Percentiles rank a stretch among this genome's conserved stretches.
These are phyloP conservation scores for Dichotomocladium elegans DNA, from an alignment of 371 early-diverging fungal species.

Conservation along the genomic window DNA sequence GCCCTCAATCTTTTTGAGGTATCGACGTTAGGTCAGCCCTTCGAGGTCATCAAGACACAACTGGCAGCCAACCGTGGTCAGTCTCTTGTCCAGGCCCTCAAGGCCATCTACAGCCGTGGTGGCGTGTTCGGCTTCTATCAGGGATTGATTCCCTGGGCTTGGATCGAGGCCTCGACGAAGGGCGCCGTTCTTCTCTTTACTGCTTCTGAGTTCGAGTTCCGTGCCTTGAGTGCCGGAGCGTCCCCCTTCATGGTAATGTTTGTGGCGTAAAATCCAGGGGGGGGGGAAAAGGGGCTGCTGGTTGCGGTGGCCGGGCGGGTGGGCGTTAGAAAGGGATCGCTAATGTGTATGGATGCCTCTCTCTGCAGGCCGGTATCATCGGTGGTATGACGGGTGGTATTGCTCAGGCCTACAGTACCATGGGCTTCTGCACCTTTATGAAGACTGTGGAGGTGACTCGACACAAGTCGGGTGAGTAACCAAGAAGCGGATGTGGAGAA, in stretches of 20 bases:
- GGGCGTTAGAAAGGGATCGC: too few species aligned
- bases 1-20: slow-evolving; percentile 79
- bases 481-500: neutral
- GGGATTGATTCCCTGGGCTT: slow-evolving; percentile 85
- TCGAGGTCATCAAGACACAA: slow-evolving; percentile 89
- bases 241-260: slow-evolving; percentile 49
- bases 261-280: neutral
- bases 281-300: neutral
- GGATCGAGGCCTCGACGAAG: slow-evolving; percentile 92
- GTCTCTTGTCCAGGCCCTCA: slow-evolving; percentile 56
- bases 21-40: slow-evolving; percentile 87
- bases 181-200: slow-evolving; percentile 94
- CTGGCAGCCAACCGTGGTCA: slow-evolving; percentile 84
- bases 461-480: slow-evolving; percentile 72
- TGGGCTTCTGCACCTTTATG: slow-evolving; percentile 99
- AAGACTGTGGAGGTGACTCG: slow-evolving; percentile 98
- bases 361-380: slow-evolving; percentile 69
- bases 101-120: slow-evolving; percentile 72
- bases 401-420: slow-evolving; percentile 92
- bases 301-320: neutral
- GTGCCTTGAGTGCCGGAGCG: slow-evolving; percentile 48
- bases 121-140: slow-evolving; percentile 82
- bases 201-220: slow-evolving; percentile 88
- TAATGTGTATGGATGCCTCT: too few species aligned
- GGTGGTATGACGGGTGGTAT: slow-evolving; percentile 94